phyloP scores from a whole-genome alignment of 2,329 filamentous ascomycete genomes.

The Scolecobasidium constrictum region DNA sequence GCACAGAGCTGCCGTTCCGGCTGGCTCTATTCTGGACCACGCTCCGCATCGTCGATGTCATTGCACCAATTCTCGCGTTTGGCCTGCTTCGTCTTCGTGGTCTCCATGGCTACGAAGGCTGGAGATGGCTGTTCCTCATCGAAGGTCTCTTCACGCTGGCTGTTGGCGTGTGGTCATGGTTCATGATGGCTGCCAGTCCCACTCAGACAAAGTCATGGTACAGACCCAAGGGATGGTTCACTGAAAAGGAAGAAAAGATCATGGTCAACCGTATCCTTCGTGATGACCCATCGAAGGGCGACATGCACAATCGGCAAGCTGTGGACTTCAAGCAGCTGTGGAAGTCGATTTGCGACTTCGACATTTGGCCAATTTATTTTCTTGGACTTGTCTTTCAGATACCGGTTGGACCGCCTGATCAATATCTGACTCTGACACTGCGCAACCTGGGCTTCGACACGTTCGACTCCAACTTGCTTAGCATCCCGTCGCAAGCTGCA shows the following conservation, averaged over 20 bases:
- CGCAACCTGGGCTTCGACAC: conserved; percentile 16
- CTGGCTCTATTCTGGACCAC: conserved; percentile 28
- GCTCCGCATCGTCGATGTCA: conserved; percentile 20
- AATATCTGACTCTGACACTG: conserved; percentile 17
- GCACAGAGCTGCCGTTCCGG: conserved; percentile 23
- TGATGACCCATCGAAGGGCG: conserved; percentile 16
- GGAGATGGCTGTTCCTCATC: conserved; percentile 15
- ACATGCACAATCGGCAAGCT: conserved; percentile 19
- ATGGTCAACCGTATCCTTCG: conserved; percentile 18
- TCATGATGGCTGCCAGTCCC: conserved; percentile 17
- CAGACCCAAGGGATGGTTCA: conserved; percentile 23
- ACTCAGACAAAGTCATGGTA: conserved; percentile 19
- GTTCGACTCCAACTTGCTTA: conserved; percentile 14
- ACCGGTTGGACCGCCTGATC: conserved; percentile 13
- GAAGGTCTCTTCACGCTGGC: conserved; percentile 14
- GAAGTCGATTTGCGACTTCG: conserved; percentile 16
- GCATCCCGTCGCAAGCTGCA: too few relatives aligned
- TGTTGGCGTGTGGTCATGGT: conserved; percentile 14
- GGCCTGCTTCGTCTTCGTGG: conserved; percentile 23
- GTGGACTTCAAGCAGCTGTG: conserved; percentile 15
- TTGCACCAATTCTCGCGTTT: conserved; percentile 24
- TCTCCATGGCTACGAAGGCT: conserved; percentile 15
- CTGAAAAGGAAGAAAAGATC: conserved; percentile 15
- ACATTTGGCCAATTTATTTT: conserved; percentile 18
- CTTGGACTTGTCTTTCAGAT: conserved; percentile 16